Evolutionary conservation across 495 filamentous ascomycete species (phyloP).

Genomic region (Thermochaetoides thermophila): DNA sequence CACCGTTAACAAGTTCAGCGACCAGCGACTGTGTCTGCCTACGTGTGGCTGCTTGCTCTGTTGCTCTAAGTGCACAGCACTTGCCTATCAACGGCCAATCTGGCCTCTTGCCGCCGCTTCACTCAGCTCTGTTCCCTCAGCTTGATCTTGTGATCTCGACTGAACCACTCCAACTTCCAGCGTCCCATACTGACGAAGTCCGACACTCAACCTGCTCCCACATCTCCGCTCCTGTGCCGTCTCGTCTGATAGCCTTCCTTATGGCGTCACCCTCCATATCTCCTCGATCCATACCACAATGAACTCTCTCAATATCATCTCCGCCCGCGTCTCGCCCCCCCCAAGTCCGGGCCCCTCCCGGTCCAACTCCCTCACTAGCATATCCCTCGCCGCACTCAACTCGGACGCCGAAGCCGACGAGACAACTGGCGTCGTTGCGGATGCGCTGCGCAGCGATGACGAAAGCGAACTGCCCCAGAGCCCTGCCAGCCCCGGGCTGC

Average conservation of each 20-base stretch:
- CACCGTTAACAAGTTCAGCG: too few species aligned
- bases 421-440: slow-evolving; percentile 21
- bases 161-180: too few species aligned
- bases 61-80: too few species aligned
- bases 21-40: too few species aligned
- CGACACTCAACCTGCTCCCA: too few species aligned
- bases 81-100: too few species aligned
- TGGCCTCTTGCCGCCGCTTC: too few species aligned
- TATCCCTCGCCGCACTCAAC: slow-evolving; percentile 27
- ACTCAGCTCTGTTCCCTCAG: too few species aligned
- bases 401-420: slow-evolving; percentile 25
- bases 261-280: slow-evolving; percentile 22
- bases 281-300: slow-evolving; percentile 40
- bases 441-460: not conserved
- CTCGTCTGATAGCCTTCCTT: slow-evolving; percentile 15
- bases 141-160: too few species aligned
- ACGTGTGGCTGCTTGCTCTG: too few species aligned
- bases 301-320: slow-evolving; percentile 96
- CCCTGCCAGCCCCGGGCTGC: too few species aligned
- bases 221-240: slow-evolving; percentile 9
- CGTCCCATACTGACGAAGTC: too few species aligned
- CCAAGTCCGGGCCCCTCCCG: slow-evolving; percentile 43
- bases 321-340: slow-evolving; percentile 56
- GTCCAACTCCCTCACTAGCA: slow-evolving; percentile 49
- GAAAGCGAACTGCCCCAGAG: not conserved